Evolutionary conservation across 2,329 filamentous ascomycete genomes (phyloP), one percentile per base, ranked within the genome.

Genomic region (Fusarium sp.): DNA sequence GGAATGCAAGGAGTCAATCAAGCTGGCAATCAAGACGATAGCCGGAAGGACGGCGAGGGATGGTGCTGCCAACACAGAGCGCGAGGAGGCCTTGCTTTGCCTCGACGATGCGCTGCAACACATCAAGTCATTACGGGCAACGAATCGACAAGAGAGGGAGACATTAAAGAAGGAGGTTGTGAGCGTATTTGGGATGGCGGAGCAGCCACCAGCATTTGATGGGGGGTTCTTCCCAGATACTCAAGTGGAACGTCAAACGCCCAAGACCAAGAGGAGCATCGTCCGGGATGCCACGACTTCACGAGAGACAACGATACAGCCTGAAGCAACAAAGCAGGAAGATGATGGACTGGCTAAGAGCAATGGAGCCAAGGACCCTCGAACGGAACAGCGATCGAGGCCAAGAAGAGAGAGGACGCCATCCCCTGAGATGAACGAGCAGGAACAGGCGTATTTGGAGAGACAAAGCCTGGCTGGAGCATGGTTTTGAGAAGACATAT

Each of bases 1-100:
- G 38, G 77, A 77, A 38, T 84, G 82, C 73, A 83, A 84, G 63
- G 79, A 82, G 66, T 81, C 78, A n/a, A 76, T 84, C 74, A 84
- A 84, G 69, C 74, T 80, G 27, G 82, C 81, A 10, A 83, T 84
- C 77, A 83, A 83, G 72, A 76, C 77, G 20, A 70, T 80, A 33
- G 79, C 79, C 22, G 74, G 73, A 63, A 79, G 81, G 20, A 74
- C 73, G 6, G 65, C 74, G 6, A 75, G 35, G 14, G 62, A 65
- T 10, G 42, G 22, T 2, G 59, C n/a, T 10, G 63, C 63, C 2
- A 64, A 67, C 18, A 56, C 72, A 14, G 66, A 58, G n/a, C 80
- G 82, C 25, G 73, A 71, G 27, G 56, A 77, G 22, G 78, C 75
- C 6, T 66, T 83, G 8, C 52, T 71, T 10, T 60, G 42, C 11